Evolutionary conservation across 2,329 filamentous ascomycete genomes (phyloP).

Genomic region (Cryphonectria radicalis): DNA sequence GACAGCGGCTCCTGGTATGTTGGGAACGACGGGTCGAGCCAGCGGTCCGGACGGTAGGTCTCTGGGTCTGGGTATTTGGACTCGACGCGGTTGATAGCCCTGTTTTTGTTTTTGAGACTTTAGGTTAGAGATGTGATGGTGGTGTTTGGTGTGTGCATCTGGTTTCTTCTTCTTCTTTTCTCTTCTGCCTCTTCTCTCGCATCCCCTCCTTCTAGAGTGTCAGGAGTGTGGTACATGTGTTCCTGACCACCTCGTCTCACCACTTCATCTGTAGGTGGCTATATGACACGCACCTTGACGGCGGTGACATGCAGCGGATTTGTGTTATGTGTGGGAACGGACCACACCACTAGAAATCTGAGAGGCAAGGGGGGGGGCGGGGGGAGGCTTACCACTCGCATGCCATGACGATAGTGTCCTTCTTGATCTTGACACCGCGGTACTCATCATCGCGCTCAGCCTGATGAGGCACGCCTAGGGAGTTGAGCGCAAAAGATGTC

Average conservation of each 20-base stretch:
- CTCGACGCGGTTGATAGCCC: constrained; percentile 62
- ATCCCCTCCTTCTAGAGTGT: not conserved
- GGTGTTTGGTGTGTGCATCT: constrained; percentile 4
- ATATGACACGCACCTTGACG: not conserved
- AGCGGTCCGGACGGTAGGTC: constrained; percentile 64
- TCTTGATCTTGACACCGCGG: constrained; percentile 51
- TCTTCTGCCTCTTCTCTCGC: not conserved
- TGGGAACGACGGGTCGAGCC: constrained; percentile 64
- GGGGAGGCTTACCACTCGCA: constrained; percentile 50
- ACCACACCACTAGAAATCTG: not conserved
- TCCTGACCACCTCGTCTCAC: constrained; percentile 4
- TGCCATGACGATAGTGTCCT: constrained; percentile 53
- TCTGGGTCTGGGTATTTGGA: constrained; percentile 67
- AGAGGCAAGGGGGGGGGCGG: not conserved
- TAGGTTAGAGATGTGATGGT: not conserved
- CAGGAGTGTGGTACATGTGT: not conserved
- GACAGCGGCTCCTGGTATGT: constrained; percentile 68
- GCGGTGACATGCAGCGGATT: not conserved
- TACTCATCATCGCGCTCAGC: constrained; percentile 52
- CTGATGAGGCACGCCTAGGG: constrained; percentile 52
- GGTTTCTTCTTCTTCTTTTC: no score
- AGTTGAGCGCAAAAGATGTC: not conserved
- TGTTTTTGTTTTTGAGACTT: constrained; percentile 34
- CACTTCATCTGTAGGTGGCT: not conserved
- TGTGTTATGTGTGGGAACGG: not conserved